phyloP scores from a whole-genome alignment of 1,284 basidiomycete species.

The Ceratobasidium sp. region DNA sequence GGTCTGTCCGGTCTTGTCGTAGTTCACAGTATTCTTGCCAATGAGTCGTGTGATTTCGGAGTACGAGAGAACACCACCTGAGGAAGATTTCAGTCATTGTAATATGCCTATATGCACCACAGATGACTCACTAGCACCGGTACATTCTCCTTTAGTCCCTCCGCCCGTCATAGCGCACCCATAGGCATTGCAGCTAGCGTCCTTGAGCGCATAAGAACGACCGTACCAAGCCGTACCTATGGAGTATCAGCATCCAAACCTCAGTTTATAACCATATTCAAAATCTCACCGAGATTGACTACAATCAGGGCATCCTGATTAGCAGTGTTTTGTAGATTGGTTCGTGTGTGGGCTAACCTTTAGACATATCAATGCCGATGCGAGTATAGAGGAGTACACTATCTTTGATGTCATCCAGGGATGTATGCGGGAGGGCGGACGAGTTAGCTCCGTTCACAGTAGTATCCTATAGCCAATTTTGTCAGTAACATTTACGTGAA shows the following conservation, averaged over 20 bases:
- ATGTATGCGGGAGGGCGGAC: conserved; percentile 25
- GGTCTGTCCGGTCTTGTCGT: conserved; percentile 23
- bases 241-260: background rate
- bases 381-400: conserved; percentile 24
- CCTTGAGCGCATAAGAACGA: conserved; percentile 16
- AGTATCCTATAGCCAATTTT: conserved; percentile 2
- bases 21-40: conserved; percentile 20
- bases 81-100: background rate
- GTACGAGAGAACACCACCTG: conserved; percentile 28
- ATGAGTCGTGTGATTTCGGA: conserved; percentile 28
- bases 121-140: conserved; percentile 12
- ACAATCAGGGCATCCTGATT: background rate
- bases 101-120: background rate
- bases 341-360: background rate
- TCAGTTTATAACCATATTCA: background rate
- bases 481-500: background rate
- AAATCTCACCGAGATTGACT: conserved; percentile 24
- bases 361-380: conserved; percentile 25
- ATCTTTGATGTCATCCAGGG: conserved; percentile 26
- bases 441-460: conserved; percentile 28
- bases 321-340: background rate
- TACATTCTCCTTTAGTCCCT: conserved; percentile 24
- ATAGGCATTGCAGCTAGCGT: conserved; percentile 13
- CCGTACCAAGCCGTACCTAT: conserved; percentile 30
- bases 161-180: conserved; percentile 29